Base-by-base conservation (phyloP, 768 basidiomycete genomes). In the Russula emetica region DNA sequence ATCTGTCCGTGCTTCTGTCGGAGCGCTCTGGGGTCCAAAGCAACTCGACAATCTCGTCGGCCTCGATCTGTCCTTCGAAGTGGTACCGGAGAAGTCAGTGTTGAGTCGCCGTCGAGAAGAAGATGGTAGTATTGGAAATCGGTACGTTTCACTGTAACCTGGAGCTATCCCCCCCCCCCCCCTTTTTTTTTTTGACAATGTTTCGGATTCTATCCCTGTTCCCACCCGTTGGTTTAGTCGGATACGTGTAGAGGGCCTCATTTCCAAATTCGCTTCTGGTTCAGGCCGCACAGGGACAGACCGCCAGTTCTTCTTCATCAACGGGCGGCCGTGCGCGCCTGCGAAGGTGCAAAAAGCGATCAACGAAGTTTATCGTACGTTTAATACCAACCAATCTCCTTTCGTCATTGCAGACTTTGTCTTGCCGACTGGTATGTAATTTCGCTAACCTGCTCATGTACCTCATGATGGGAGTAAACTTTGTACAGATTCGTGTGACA, bases 231-330 rank as follows among this genome's bases (percentile, higher is more conserved):
- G 44, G 20, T 14, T 47, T 11, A 76, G 71, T 38, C 56, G 76
- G 9, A 82, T 95, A 34, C 74, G 73, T 13, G 83, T 96, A 1
- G 80, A 79, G 38, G 96, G 96, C 0, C 76, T 97, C 0, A 83
- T 96, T 26, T 98, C 96, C 0, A 90, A 87, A 65, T 94, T 97
- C 64, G 70, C 81, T 0, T 76, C 86, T 16, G 88, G 87, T 0
- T 83, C 83, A 66, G 95, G 94, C 7, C 78, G 96, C 44, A 81
- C 85, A 2, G 85, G 87, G 5, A 82, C 85, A 0, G 97, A 98
- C 71, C 77, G 95, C 2, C 97, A 98, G 68, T 98, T 91, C 74
- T 90, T 92, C 75, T 99, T 86, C 69, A 79, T 98, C 68, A 98
- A 99, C 69, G 90, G 92, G 0, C 79, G 97, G 20, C 97, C 97